Percentiles rank a stretch among this genome's conserved stretches.
Evolutionary conservation across 352 stramenopile genomes (phyloP).

Genomic region (Blastocystis sp.): DNA sequence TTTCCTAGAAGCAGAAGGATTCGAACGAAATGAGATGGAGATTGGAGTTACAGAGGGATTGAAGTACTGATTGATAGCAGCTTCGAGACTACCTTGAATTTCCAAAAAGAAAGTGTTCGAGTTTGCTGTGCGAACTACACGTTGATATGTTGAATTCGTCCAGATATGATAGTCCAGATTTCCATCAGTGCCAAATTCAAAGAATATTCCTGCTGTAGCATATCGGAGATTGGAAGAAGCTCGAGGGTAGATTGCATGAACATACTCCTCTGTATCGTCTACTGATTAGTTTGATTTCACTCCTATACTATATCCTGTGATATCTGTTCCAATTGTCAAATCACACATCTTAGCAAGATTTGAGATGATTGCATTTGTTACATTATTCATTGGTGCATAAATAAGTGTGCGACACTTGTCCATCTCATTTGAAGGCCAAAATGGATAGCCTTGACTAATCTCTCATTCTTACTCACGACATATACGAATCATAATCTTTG

Average conservation of each 20-base stretch:
- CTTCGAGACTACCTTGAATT: background rate
- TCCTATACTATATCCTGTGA: background rate
- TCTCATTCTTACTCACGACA: background rate
- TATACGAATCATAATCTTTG: background rate
- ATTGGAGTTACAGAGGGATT: background rate
- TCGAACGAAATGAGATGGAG: background rate
- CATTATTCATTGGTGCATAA: background rate
- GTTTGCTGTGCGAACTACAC: background rate
- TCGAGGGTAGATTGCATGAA: background rate
- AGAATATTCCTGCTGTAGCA: background rate
- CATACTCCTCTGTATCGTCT: background rate
- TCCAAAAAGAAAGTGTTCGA: background rate
- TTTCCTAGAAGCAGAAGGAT: background rate
- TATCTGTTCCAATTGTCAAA: background rate
- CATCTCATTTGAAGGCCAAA: background rate
- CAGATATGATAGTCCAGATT: slow-evolving; percentile 21
- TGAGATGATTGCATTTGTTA: background rate
- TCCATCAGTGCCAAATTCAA: background rate
- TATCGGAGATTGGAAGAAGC: background rate
- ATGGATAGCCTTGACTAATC: background rate
- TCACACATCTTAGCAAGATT: background rate
- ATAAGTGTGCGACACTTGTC: slow-evolving; percentile 12
- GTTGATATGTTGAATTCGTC: background rate
- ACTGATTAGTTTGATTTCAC: background rate
- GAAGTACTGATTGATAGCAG: background rate